Evolutionary conservation across 495 filamentous ascomycete genomes (phyloP), one percentile per base, ranked within the genome.

Genomic region (Physcia stellaris): DNA sequence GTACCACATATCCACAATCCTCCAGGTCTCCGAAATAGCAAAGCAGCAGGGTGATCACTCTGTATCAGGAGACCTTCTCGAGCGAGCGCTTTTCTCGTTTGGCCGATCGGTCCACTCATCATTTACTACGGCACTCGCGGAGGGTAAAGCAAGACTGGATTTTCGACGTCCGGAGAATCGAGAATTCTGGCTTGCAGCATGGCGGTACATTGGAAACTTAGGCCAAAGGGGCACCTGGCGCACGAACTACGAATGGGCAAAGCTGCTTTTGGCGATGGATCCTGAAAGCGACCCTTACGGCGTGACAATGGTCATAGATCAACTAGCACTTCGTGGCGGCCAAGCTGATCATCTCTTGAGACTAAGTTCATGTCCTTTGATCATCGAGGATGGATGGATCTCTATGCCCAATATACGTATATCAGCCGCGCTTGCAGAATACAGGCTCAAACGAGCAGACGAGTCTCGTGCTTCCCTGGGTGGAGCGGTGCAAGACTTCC

Each of bases 221-320:
- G 68, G 79, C 7, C 79, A 83, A 69, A 86, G 90, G 49, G 86
- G 87, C n/a, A 94, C 87, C 11, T 93, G 83, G 68, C 71, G 86
- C 21, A 96, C 90, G 1, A 83, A 84, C 0, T 79, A 86, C 32
- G 92, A 96, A 57, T 99, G 87, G 85, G 71, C 79, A 4, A 94
- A 92, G 57, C 60, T 96, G 6, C 57, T 94, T 6, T 62, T 94
- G 1, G 72, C 76, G 42, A 57, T 99, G 35, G 73, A 82, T 47
- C 75, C 75, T n/a, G 55, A 63, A 45, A 64, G 58, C 0, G 90
- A 99, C 55, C 87, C 86, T 2, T 94, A 94, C 48, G 80, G 71
- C 41, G 69, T 94, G 41, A 67, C 70, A 30, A 67, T 90, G 15
- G 57, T 80, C 41, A 70, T 94, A 41, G 90, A 95, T 52, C 77